Base-by-base conservation (phyloP, 257 asterid genomes). In the Solanum lycopersicoides region DNA sequence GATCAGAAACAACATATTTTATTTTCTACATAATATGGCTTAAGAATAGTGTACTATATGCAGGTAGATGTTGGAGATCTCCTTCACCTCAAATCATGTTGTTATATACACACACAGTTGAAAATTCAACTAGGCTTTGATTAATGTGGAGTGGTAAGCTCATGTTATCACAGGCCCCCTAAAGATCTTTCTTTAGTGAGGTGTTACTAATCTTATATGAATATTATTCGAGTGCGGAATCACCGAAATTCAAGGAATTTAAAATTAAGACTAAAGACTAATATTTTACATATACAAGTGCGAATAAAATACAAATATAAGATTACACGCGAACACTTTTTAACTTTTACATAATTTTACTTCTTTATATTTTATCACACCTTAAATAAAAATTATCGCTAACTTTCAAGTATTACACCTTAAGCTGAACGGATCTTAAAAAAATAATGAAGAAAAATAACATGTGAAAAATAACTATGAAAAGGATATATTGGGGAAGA, bases 11-110 rank as follows among this genome's bases (percentile, higher is more conserved):
- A 69, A 8, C 13, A 30, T 16, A 28, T 30, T 68, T 3, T 3
- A 30, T 68, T 68, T 4, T 71, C 77, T 34, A 16, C 13, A 71
- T 71, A 71, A 20, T 68, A 30, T 68, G 21, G 39, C 41, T 30
- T n/a, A 68, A 68, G 75, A 68, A n/a, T 25, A 13, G 6, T 90
- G 18, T 84, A 82, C 35, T 86, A 80, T n/a, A 71, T 84, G 88
- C 96, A 96, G 99, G 98, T 96, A 47, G 97, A 94, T 90, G 97
- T 90, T 82, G 98, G 99, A 47, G 93, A 95, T 91, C 95, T 96
- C 86, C 97, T 96, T 42, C 98, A 97, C 60, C 90, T 96, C 93
- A 96, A 96, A 76, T 96, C 99, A 12, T 93, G 96, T 50, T n/a
- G 96, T 96, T 87, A 47, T 96, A 92, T 95, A 88, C 86, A 94